phyloP scores from a whole-genome alignment of 2,329 filamentous ascomycete species.

The Ceratocystis harringtonii region DNA sequence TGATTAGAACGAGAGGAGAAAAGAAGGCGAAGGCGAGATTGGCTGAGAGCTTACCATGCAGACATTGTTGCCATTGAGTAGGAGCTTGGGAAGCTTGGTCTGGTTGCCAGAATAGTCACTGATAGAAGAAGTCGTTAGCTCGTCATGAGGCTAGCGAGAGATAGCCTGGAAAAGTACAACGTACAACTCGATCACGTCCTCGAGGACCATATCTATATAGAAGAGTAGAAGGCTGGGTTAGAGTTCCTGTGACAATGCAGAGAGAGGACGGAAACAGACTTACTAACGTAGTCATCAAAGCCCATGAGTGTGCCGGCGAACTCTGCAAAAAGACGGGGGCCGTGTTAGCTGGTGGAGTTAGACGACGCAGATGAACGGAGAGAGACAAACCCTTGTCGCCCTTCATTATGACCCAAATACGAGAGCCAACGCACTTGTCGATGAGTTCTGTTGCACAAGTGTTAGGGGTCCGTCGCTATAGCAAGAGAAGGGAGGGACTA shows the following conservation, averaged over 20 bases:
- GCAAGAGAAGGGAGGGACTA: background rate
- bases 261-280: slow-evolving; percentile 32
- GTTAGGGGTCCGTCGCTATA: background rate
- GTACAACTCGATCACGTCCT: slow-evolving; percentile 94
- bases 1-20: slow-evolving; percentile 11
- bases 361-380: background rate
- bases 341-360: background rate
- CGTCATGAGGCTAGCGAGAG: background rate
- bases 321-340: slow-evolving; percentile 39
- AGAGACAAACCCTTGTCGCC: slow-evolving; percentile 69
- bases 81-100: slow-evolving; percentile 81
- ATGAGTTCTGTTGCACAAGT: slow-evolving; percentile 60
- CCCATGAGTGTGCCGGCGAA: slow-evolving; percentile 89
- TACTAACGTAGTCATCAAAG: slow-evolving; percentile 99
- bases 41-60: slow-evolving; percentile 64
- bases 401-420: slow-evolving; percentile 99
- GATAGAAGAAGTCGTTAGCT: background rate
- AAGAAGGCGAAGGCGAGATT: background rate
- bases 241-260: slow-evolving; percentile 18
- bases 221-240: slow-evolving; percentile 12
- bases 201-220: slow-evolving; percentile 78
- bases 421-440: slow-evolving; percentile 95
- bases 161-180: slow-evolving; percentile 21
- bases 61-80: slow-evolving; percentile 95
- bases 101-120: slow-evolving; percentile 86